Evolutionary conservation across 2,329 filamentous ascomycete species (phyloP).

Genomic region (Lecanicillium sp.): DNA sequence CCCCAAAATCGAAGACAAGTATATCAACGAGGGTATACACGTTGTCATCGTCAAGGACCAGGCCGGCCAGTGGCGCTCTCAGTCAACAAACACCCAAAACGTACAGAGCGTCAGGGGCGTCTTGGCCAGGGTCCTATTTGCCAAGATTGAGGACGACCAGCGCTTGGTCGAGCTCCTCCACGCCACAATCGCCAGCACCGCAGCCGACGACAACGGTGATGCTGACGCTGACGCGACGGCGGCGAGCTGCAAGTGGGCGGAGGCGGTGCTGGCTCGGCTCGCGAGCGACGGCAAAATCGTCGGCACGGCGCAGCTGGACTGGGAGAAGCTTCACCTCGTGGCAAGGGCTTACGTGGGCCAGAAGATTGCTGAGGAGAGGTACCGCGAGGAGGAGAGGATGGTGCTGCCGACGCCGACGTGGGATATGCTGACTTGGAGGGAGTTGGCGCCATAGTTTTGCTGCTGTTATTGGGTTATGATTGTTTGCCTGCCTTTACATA

Average conservation of each 20-base stretch:
- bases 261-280: conserved; percentile 3
- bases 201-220: not conserved
- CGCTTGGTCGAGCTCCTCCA: conserved; percentile 2
- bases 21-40: conserved; percentile 2
- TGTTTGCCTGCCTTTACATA: not conserved
- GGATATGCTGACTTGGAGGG: conserved; percentile 6
- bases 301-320: conserved; percentile 6
- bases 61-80: not conserved
- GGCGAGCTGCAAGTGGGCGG: conserved; percentile 6
- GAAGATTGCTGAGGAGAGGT: conserved; percentile 7
- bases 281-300: conserved; percentile 1
- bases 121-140: conserved; percentile 6
- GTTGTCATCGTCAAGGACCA: not conserved
- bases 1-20: conserved; percentile 7
- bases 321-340: conserved; percentile 1
- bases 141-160: conserved; percentile 6
- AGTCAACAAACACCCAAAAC: not conserved
- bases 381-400: conserved; percentile 1
- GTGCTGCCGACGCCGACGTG: conserved; percentile 6
- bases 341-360: conserved; percentile 1
- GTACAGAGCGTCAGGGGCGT: conserved; percentile 3
- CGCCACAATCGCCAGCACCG: not conserved
- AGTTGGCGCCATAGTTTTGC: not conserved
- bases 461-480: not conserved
- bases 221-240: not conserved